Evolutionary conservation across 345 rosid species (phyloP).

Genomic region (Salix viminalis): DNA sequence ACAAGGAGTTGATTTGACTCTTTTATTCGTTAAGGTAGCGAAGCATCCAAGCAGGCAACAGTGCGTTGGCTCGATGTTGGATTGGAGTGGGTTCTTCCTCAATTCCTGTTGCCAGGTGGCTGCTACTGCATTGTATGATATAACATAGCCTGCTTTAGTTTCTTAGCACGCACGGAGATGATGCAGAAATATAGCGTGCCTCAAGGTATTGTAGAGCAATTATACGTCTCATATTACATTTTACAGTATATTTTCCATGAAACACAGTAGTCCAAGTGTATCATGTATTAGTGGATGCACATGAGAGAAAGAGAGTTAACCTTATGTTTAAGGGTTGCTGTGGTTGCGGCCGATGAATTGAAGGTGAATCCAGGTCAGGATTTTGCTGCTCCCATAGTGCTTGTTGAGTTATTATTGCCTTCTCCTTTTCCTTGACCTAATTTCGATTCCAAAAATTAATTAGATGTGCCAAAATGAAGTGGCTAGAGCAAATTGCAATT

Average conservation of each 20-base stretch:
- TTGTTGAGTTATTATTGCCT: constrained; percentile 33
- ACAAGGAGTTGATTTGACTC: neutral
- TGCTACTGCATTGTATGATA: constrained; percentile 12
- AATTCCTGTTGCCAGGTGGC: constrained; percentile 16
- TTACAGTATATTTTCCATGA: no score
- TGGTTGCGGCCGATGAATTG: constrained; percentile 36
- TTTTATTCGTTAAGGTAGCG: constrained; percentile 21
- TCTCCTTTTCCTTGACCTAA: constrained; percentile 77
- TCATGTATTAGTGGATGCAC: neutral
- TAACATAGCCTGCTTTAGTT: no score
- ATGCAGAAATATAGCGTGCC: no score
- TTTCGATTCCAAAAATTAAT: neutral
- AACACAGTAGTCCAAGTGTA: no score
- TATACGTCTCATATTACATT: no score
- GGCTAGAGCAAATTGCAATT: no score
- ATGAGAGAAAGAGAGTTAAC: constrained; percentile 26
- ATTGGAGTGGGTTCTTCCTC: constrained; percentile 26
- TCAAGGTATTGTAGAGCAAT: no score
- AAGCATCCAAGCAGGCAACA: constrained; percentile 62
- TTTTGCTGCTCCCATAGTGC: constrained; percentile 31
- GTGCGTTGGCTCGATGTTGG: constrained; percentile 24
- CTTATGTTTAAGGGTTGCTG: constrained; percentile 34
- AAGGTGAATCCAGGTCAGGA: constrained; percentile 31
- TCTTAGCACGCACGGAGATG: no score
- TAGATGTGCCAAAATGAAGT: neutral